Evolutionary conservation across 176 grass and related monocot species (phyloP).

Genomic region (Microstegium vimineum): DNA sequence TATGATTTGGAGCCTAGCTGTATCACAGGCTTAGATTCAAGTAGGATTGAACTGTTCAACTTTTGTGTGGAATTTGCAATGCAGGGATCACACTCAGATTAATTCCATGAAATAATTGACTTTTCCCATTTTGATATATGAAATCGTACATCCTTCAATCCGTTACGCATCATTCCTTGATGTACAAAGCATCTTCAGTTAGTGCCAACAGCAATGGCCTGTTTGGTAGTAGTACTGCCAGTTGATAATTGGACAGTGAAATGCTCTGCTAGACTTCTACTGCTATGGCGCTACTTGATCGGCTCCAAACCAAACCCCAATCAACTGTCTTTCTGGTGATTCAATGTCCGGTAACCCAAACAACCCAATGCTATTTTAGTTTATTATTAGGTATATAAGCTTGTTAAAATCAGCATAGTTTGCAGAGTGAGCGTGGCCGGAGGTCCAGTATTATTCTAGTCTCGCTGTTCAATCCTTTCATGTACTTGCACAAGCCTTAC

Average conservation of each 20-base stretch:
- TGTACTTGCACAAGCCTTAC: too few relatives aligned
- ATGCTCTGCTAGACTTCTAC: background rate
- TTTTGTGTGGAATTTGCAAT: background rate
- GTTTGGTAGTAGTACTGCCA: background rate
- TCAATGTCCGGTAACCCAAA: background rate
- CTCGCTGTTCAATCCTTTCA: too few relatives aligned
- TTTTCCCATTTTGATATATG: background rate
- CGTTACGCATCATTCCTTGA: background rate
- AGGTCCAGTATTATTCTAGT: too few relatives aligned
- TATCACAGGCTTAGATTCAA: constrained; percentile 5
- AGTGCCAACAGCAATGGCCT: background rate
- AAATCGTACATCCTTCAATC: background rate
- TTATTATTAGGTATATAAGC: too few relatives aligned
- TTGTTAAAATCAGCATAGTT: too few relatives aligned
- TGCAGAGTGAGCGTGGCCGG: too few relatives aligned
- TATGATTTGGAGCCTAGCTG: background rate
- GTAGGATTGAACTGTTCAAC: background rate
- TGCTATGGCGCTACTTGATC: background rate
- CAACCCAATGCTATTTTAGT: too few relatives aligned
- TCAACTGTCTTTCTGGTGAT: background rate
- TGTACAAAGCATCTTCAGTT: background rate
- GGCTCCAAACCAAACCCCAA: background rate
- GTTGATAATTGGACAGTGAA: background rate
- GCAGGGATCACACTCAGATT: background rate
- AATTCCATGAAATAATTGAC: background rate